Evolutionary conservation across 106 monocot genomes (phyloP).

Genomic region (Dendrobium huoshanense): DNA sequence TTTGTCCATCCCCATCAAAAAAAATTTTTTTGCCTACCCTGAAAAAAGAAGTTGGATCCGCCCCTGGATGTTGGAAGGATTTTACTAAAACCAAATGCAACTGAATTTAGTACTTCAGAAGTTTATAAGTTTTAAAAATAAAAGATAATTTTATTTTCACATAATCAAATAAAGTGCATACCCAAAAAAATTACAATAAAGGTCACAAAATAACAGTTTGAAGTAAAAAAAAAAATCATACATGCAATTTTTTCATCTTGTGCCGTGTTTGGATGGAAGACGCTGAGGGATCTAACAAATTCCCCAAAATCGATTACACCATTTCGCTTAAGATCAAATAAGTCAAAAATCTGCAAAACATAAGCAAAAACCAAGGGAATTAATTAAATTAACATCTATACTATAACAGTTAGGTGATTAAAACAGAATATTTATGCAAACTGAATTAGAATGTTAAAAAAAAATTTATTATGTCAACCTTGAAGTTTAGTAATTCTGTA

Average conservation of each 20-base stretch:
- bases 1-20: no score
- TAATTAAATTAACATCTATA: neutral
- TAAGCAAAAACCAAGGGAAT: neutral
- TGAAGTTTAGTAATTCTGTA: neutral
- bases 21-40: no score
- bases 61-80: neutral
- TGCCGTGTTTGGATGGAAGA: conserved; percentile 74
- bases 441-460: neutral
- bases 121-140: neutral
- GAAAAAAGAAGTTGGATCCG: no score
- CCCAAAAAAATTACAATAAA: neutral
- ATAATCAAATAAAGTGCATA: neutral
- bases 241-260: conserved; percentile 61
- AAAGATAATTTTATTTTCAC: neutral
- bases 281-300: conserved; percentile 79
- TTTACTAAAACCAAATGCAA: neutral
- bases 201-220: neutral
- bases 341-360: conserved; percentile 64
- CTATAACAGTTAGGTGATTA: neutral
- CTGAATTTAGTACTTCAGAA: neutral
- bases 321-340: conserved; percentile 72
- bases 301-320: conserved; percentile 92
- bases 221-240: conserved; percentile 22
- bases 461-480: neutral
- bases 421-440: neutral